phyloP scores from a whole-genome alignment of 164 flowering plant genomes.

The Vitis rupestris region DNA sequence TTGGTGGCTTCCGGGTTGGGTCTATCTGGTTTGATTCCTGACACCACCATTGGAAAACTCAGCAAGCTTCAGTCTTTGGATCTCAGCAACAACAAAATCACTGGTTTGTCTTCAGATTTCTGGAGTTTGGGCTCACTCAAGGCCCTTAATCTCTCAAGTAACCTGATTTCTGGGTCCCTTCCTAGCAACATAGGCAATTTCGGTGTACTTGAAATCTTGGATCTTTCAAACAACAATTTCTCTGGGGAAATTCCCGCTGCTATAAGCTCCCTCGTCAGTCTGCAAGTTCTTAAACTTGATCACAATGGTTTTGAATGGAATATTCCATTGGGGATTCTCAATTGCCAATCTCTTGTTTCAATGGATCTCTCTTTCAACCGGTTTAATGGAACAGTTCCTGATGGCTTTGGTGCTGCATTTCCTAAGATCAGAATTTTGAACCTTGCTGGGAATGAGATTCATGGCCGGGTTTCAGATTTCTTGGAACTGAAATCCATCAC shows the following conservation, averaged over 20 bases:
- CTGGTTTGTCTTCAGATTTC: constrained; percentile 75
- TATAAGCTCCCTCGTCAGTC: constrained; percentile 48
- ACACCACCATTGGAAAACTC: constrained; percentile 81
- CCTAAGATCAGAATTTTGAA: constrained; percentile 55
- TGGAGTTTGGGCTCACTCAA: constrained; percentile 72
- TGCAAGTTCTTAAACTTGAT: constrained; percentile 50
- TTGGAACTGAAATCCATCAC: constrained; percentile 43
- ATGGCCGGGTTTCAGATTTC: constrained; percentile 59
- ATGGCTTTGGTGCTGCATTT: constrained; percentile 62
- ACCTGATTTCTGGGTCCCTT: constrained; percentile 57
- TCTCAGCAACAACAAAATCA: constrained; percentile 78
- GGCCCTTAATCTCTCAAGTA: constrained; percentile 61
- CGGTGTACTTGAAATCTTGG: constrained; percentile 55
- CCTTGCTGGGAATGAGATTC: constrained; percentile 64
- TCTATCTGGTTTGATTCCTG: constrained; percentile 81
- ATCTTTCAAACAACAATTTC: constrained; percentile 67
- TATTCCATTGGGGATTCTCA: constrained; percentile 52
- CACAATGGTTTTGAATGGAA: constrained; percentile 48
- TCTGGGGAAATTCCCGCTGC: constrained; percentile 65
- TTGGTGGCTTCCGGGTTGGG: constrained; percentile 52
- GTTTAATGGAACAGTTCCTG: constrained; percentile 59
- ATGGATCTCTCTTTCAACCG: constrained; percentile 61
- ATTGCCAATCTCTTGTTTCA: constrained; percentile 44
- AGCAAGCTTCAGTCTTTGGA: constrained; percentile 63
- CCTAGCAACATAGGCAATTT: constrained; percentile 77